These are phyloP conservation scores for Tephrocybe sp. DNA, from an alignment of 768 basidiomycete genomes.

Conservation along the genomic window DNA sequence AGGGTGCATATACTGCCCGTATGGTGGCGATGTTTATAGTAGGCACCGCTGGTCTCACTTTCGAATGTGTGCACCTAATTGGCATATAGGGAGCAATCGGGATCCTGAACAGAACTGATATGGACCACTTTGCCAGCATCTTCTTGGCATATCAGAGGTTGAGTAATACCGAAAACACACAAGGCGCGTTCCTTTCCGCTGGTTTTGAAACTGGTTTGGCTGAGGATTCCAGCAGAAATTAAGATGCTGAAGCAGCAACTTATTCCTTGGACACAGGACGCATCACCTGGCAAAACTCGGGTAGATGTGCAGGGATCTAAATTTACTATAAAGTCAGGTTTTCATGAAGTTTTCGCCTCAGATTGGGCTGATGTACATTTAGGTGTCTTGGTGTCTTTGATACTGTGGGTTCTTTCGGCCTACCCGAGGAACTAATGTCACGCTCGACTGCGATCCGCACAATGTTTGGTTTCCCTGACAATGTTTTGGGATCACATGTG, in stretches of 20 bases:
- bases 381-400: conserved; percentile 76
- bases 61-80: neutral
- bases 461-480: conserved; percentile 67
- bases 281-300: conserved; percentile 52
- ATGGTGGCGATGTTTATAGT: conserved; percentile 74
- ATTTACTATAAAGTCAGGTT: conserved; percentile 62
- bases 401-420: conserved; percentile 70
- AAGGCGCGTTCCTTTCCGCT: conserved; percentile 32
- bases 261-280: conserved; percentile 49
- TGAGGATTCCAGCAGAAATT: conserved; percentile 1
- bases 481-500: conserved; percentile 57
- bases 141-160: conserved; percentile 61
- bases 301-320: conserved; percentile 41
- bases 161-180: conserved; percentile 47
- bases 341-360: neutral
- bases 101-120: conserved; percentile 64
- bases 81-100: conserved; percentile 62
- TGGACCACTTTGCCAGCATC: conserved; percentile 69
- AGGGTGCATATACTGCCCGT: conserved; percentile 77
- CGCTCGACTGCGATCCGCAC: conserved; percentile 40
- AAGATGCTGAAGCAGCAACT: conserved; percentile 40
- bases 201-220: neutral
- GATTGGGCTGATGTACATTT: conserved; percentile 4
- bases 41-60: conserved; percentile 15
- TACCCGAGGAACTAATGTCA: conserved; percentile 62